Evolutionary conservation across 441 rosid genomes (phyloP).

Genomic region (Populus hybrid): DNA sequence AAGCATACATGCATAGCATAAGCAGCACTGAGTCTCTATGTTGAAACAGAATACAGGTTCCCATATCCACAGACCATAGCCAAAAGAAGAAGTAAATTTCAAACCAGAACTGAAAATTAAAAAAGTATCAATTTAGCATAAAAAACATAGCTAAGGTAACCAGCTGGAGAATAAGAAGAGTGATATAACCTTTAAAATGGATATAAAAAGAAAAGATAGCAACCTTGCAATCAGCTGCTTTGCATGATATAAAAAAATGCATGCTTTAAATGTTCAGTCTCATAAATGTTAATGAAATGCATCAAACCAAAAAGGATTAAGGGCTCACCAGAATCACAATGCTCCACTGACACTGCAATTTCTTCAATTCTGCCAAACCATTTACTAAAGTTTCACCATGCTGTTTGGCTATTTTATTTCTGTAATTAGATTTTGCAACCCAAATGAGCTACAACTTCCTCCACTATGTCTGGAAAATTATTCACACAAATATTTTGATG

Average conservation of each 20-base stretch:
- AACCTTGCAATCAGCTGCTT: not conserved
- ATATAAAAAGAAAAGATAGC: conserved; percentile 3
- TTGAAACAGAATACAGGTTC: not conserved
- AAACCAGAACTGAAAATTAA: not conserved
- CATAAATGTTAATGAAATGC: not conserved
- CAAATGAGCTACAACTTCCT: conserved; percentile 31
- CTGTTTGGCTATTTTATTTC: conserved; percentile 46
- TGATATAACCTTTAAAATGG: not conserved
- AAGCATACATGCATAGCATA: not conserved
- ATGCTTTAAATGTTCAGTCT: not conserved
- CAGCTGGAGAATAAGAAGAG: not conserved
- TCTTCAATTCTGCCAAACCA: conserved; percentile 63
- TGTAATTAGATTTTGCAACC: conserved; percentile 32
- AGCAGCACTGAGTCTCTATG: not conserved
- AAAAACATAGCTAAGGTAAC: not conserved
- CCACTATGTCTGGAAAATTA: not conserved
- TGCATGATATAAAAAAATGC: not conserved
- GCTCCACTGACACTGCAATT: conserved; percentile 60
- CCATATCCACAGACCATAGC: not conserved
- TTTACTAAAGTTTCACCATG: conserved; percentile 43
- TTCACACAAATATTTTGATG: conserved; percentile 4
- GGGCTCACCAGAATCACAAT: conserved; percentile 65
- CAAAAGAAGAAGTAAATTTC: not conserved
- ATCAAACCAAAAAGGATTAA: conserved; percentile 13
- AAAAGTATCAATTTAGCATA: not conserved